Evolutionary conservation across 768 basidiomycete genomes (phyloP), one percentile per base, ranked within the genome.

Genomic region (Russula foetens): DNA sequence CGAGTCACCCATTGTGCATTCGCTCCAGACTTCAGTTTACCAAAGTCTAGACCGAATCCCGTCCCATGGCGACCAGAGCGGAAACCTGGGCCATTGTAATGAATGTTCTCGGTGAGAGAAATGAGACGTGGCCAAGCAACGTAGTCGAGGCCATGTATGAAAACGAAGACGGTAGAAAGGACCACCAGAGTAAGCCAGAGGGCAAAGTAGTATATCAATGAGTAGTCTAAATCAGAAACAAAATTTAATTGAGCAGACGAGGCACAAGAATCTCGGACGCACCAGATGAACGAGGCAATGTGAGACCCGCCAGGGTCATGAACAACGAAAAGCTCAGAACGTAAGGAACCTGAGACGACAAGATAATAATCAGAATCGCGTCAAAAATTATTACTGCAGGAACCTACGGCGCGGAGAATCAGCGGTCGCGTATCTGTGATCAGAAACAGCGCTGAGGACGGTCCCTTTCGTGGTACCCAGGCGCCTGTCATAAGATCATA

Each of bases 121-220:
- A 89, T 81, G 56, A 99, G 79, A 12, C 87, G 82, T 14, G 97
- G 97, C 91, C 94, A 98, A 17, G 89, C 82, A 56, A 99, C 96
- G 70, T 97, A 99, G 63, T 93, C 90, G 64, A 95, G 85, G 39
- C 95, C 96, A 72, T 96, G 81, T n/a, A 82, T 72, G 67, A 86
- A 65, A 65, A 98, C 92, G 74, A 90, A 94, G 47, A 75, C 66
- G 59, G 87, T 73, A 14, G 92, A 79, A 53, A 83, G 65, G 35
- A 79, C 69, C 47, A 91, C 74, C 46, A 94, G 69, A 33, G 78
- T 66, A 67, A 90, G 77, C 89, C 94, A 94, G 44, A 97, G 76
- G 67, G 88, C 68, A 73, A 90, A 86, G 72, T 93, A 93, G 69
- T 90, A 94, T 62, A 83, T 75, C 43, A 95, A 80, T 14, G 92